Conservation (phyloP, 2,329 filamentous ascomycete species). For the Sporothrix luriei region DNA sequence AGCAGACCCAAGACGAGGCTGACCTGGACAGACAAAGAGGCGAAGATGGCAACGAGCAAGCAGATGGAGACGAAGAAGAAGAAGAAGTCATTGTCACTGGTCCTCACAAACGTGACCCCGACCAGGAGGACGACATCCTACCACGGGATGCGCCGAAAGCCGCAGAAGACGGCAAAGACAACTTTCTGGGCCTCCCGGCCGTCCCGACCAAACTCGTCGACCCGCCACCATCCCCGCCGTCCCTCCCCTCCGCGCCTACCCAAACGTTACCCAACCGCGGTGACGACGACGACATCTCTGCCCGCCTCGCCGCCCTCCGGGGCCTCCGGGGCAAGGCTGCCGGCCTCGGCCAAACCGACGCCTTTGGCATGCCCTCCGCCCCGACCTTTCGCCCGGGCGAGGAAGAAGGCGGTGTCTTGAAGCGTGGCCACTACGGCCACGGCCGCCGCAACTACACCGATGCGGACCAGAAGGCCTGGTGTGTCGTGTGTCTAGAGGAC, state of each 20-base stretch:
- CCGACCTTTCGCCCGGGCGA: slow-evolving; percentile 55
- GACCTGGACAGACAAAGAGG: slow-evolving; percentile 41
- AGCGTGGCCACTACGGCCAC: slow-evolving; percentile 30
- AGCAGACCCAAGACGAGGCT: slow-evolving; percentile 52
- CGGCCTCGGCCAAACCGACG: slow-evolving; percentile 40
- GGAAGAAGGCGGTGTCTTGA: slow-evolving; percentile 38
- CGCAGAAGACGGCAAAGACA: slow-evolving; percentile 29
- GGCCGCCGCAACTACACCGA: slow-evolving; percentile 59
- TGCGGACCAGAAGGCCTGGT: slow-evolving; percentile 76
- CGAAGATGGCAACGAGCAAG: not conserved
- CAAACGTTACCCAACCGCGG: slow-evolving; percentile 35
- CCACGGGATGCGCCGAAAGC: slow-evolving; percentile 4
- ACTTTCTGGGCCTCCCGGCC: slow-evolving; percentile 49
- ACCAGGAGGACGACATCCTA: not conserved
- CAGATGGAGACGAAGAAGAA: not conserved
- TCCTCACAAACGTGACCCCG: slow-evolving; percentile 18
- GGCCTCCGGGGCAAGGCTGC: slow-evolving; percentile 40
- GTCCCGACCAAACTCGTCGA: slow-evolving; percentile 51
- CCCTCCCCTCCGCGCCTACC: slow-evolving; percentile 21
- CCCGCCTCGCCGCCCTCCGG: slow-evolving; percentile 57
- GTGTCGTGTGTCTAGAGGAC: slow-evolving; percentile 79
- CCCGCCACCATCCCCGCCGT: slow-evolving; percentile 38
- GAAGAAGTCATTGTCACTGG: slow-evolving; percentile 19
- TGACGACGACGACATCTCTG: slow-evolving; percentile 52
- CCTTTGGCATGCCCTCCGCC: slow-evolving; percentile 52